Evolutionary conservation across 2,329 filamentous ascomycete genomes (phyloP).

Genomic region (Cercospora sp.): DNA sequence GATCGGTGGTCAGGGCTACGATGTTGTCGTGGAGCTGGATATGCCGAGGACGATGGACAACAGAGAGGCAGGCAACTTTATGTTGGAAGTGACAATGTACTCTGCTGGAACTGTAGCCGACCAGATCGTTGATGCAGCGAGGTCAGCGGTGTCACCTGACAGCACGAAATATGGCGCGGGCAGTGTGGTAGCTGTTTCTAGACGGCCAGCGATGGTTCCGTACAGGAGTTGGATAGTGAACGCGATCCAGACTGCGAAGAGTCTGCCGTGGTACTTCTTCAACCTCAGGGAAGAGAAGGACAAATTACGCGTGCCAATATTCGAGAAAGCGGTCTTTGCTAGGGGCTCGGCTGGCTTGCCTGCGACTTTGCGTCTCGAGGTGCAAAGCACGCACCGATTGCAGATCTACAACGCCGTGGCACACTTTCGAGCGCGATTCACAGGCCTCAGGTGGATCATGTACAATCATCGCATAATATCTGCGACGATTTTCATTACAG

Average conservation of each 20-base stretch:
- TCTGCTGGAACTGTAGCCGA: constrained; percentile 25
- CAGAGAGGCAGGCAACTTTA: constrained; percentile 82
- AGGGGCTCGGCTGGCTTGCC: constrained; percentile 57
- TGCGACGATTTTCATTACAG: constrained; percentile 65
- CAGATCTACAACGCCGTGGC: constrained; percentile 74
- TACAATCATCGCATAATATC: constrained; percentile 74
- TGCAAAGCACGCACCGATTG: constrained; percentile 66
- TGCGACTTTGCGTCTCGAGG: constrained; percentile 59
- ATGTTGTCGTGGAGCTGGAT: constrained; percentile 71
- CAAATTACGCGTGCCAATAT: constrained; percentile 66
- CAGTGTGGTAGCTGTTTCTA: constrained; percentile 50
- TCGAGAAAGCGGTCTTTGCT: constrained; percentile 69
- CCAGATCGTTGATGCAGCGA: constrained; percentile 21
- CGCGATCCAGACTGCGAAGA: constrained; percentile 59
- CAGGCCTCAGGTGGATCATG: constrained; percentile 78
- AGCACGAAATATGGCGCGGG: constrained; percentile 27
- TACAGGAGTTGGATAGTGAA: constrained; percentile 73
- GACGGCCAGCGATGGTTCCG: constrained; percentile 74
- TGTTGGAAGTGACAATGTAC: constrained; percentile 77
- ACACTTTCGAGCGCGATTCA: constrained; percentile 70
- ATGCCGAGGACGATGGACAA: constrained; percentile 80
- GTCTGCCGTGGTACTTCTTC: constrained; percentile 69
- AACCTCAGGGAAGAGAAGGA: constrained; percentile 65
- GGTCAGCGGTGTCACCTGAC: constrained; percentile 20
- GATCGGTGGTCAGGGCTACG: constrained; percentile 76